Base-by-base conservation (phyloP, 306 rosid genomes). In the Coriaria nepalensis region DNA sequence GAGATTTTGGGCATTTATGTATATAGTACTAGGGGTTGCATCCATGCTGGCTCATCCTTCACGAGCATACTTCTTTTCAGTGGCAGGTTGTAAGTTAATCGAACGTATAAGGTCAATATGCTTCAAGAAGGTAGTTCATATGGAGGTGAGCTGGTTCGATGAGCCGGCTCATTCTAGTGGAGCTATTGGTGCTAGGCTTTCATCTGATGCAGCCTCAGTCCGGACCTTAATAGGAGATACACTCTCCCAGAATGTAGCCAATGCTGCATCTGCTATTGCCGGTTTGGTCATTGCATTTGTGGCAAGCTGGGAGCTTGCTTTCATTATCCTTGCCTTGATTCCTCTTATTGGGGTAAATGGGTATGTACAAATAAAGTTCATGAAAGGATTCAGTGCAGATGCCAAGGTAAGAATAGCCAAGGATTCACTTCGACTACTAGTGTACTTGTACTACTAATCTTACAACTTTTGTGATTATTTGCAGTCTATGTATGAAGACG, bases 111-210 rank as follows among this genome's bases (percentile, higher is more conserved):
- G 96, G 65, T 40, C 50, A 10, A 9, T 79, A 56, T 82, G 87
- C 56, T 87, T 87, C 60, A 75, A 82, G 71, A 87, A 68, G 54
- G 83, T 79, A 50, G 80, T 86, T 33, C 63, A 50, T 60, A 86
- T 74, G 94, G 96, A 86, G 50, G 78, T 82, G 10, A 64, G 84
- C 40, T 86, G 96, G 96, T 86, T 86, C 37, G 94, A 86, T 71
- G 92, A 77, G 63, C 78, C 94, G 34, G 78, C 66, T 41, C 69
- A 87, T 67, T 79, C 96, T 2, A 87, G 96, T 5, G 96, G 94
- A 7, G 59, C 68, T 0, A 33, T 87, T 57, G 96, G 96, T 45
- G 79, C 96, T 4, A 77, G 92, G 71, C 86, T 87, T 41, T 82
- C 96, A 6, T 71, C 84, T 4, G 96, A 87, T 63, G 94, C 96